Evolutionary conservation across 139 green algal species (phyloP), one percentile per base, ranked within the genome.

Genomic region (Edaphochlamys debaryana): DNA sequence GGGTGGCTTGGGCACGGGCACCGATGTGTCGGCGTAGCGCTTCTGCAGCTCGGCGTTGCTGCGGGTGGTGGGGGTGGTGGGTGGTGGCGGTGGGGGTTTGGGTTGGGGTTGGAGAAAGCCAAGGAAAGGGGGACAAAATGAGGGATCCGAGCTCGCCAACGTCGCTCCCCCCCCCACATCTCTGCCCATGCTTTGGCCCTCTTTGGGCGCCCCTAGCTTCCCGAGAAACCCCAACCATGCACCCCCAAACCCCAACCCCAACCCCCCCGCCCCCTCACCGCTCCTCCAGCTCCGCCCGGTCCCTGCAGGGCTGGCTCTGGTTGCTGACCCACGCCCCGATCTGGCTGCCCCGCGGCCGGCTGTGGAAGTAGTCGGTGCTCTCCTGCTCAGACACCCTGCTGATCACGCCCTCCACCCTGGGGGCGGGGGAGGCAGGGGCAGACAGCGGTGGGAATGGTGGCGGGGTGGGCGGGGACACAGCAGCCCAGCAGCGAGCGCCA

Each of bases 361-460:
- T 93, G 85, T 93, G 62, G 79, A 95, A 98, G 92, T 98, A 98
- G 22, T 86, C 87, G n/a, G 94, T 88, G 38, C 86, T 92, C 72
- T 98, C 95, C 25, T 67, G 86, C 32, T 92, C 81, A 0, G 92
- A 69, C 19, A 98, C 58, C n/a, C 80, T 86, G 73, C 94, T 77
- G 22, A 97, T 94, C 0, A 41, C 23, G 27, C 96, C 96, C 83
- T 98, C 95, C 22, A 98, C 76, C 67, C 78, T 84, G 62, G 2
- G 36, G 36, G 54, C 54, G 22, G 17, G 54, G 20, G 54, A 4
- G n/a, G n/a, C n/a, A n/a, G n/a, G n/a, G n/a, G n/a, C n/a, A n/a
- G n/a, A n/a, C n/a, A n/a, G n/a, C n/a, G n/a, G n/a, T n/a, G n/a
- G n/a, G n/a, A n/a, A n/a, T n/a, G n/a, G n/a, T n/a, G n/a, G n/a